Evolutionary conservation across 2,329 filamentous ascomycete genomes (phyloP), one percentile per base, ranked within the genome.

Genomic region (Orbilia javanica): DNA sequence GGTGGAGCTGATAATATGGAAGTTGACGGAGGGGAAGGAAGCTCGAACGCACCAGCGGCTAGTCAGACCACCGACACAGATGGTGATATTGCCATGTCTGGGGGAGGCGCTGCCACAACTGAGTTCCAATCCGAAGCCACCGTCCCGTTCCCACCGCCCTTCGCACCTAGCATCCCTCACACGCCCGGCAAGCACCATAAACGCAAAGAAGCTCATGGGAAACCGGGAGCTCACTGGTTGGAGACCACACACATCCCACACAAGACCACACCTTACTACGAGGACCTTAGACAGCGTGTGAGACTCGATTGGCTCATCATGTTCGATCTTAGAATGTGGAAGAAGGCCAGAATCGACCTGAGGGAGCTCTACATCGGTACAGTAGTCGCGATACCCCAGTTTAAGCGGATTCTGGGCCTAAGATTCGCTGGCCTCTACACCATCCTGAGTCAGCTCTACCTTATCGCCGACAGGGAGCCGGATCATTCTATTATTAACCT

Each of bases 401-500:
- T 99, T 88, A 99, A 99, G 85, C 91, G 95, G 20, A 90, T 99
- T 8, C 87, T 99, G 69, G 94, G 95, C 1, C 86, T 99, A 50
- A 90, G 96, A n/a, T 96, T 99, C 83, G 93, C 96, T 66, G 95
- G 94, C 0, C 87, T 99, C 2, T 99, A 99, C 84, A 98, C 96
- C 1, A 93, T 92, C 1, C 86, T 99, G 57, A 94, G 96, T 4
- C 95, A 99, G 83, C 87, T 99, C 2, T 99, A 98, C 83, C 88
- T 99, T 31, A 96, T 99, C 80, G 95, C 95, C 13, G 96, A 99
- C 83, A 89, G 96, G 80, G 96, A 99, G 83, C 96, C 96, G 1
- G 96, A 99, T 82, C 95, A 98, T 84, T 98, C 95, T 10, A 98
- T 99, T 83, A 97, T 99, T 86, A 97, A 97, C 83, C 89, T 99